Evolutionary conservation across 176 grass and related monocot species (phyloP).

Genomic region (Musa acuminata): DNA sequence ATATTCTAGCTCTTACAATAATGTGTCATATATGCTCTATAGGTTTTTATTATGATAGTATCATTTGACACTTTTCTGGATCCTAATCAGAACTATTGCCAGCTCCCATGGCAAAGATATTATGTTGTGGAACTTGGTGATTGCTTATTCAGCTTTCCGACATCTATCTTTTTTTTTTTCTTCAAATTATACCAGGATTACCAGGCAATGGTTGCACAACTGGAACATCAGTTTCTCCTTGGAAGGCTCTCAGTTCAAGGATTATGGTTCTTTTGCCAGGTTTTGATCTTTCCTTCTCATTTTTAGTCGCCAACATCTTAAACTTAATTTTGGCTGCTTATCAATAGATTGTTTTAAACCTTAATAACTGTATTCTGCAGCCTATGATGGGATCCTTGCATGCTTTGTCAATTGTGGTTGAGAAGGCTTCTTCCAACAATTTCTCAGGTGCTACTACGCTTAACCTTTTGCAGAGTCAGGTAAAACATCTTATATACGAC

Average conservation of each 20-base stretch:
- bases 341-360: neutral
- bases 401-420: constrained; percentile 69
- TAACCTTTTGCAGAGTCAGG: constrained; percentile 91
- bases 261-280: constrained; percentile 94
- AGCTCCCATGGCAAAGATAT: neutral
- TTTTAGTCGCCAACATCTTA: constrained; percentile 9
- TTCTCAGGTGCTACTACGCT: constrained; percentile 69
- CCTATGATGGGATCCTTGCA: constrained; percentile 93
- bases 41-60: neutral
- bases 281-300: constrained; percentile 26
- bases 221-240: constrained; percentile 82
- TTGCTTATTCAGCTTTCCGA: constrained; percentile 15
- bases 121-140: neutral
- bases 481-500: constrained; percentile 14
- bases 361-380: constrained; percentile 25
- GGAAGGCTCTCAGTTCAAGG: constrained; percentile 84
- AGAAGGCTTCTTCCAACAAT: constrained; percentile 67
- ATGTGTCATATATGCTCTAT: neutral
- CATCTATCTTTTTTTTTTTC: constrained; percentile 15
- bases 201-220: constrained; percentile 94
- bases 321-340: too few relatives aligned
- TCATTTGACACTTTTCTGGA: neutral
- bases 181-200: constrained; percentile 52
- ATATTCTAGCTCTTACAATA: neutral
- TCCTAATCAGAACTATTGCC: neutral